These are phyloP conservation scores for Cystobasidium ongulense DNA, from an alignment of 768 basidiomycete genomes.

Conservation along the genomic window DNA sequence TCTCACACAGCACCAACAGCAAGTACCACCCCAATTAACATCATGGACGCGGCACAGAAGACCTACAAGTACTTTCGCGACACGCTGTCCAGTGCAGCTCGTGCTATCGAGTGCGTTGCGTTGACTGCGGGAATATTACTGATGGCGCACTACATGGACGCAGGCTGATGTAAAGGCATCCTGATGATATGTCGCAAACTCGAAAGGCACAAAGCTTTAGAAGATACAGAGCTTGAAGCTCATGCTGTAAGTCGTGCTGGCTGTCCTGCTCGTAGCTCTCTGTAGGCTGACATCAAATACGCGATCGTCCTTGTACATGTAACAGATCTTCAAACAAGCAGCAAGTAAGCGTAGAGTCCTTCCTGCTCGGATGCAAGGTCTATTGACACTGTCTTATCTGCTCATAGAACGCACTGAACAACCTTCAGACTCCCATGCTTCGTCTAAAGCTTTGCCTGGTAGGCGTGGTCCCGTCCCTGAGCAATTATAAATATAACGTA, in stretches of 20 bases:
- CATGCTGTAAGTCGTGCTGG: not conserved
- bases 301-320: not conserved
- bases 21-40: too few relatives aligned
- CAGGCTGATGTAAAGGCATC: not conserved
- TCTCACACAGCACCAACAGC: too few relatives aligned
- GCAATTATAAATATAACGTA: not conserved
- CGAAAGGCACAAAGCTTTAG: not conserved
- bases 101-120: not conserved
- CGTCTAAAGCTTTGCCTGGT: not conserved
- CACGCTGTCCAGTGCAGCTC: not conserved
- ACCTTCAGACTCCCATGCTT: not conserved
- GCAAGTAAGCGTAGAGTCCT: not conserved
- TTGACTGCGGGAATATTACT: not conserved
- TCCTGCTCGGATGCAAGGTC: not conserved
- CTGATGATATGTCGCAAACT: not conserved
- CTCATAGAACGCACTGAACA: not conserved
- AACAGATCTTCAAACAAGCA: not conserved
- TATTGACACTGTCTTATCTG: not conserved
- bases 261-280: not conserved
- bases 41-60: slow-evolving; percentile 5
- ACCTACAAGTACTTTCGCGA: slow-evolving; percentile 1
- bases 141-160: not conserved
- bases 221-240: not conserved
- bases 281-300: too few relatives aligned
- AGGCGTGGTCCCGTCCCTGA: not conserved